Base-by-base conservation (phyloP, 2,329 filamentous ascomycete genomes). In the Penicillium sclerotigenum region DNA sequence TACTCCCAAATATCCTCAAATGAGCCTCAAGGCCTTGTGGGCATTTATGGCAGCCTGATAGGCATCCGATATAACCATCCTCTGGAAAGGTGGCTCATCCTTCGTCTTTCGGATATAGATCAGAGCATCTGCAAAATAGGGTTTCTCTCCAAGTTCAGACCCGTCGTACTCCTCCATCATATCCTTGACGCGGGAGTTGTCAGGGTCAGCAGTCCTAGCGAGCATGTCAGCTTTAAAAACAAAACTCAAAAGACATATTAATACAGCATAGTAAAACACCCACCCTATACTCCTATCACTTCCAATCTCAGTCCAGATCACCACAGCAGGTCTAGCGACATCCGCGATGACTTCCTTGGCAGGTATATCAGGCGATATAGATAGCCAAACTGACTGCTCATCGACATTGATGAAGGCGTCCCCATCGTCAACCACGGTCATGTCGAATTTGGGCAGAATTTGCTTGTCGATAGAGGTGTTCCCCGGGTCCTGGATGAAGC, bases 261-360 rank as follows among this genome's bases (percentile, higher is more conserved):
- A 9, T 18, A 1, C 14, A 7, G 14, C 4, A 0, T 11, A 24
- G 22, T 3, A 3, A 16, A 34, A 18, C 16, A 51, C 36, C 18
- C 40, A 48, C 34, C 29, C 2, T 28, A n/a, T 10, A 22, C 1
- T 14, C 57, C 13, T 51, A 29, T 45, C 42, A n/a, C 60, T 54
- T 11, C 52, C 26, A 2, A 68, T 59, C 0, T 46, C 59, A 48
- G 66, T 56, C 68, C 69, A 71, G 10, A 71, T 55, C 53, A 71
- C 64, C n/a, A 68, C 58, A 2, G 60, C 65, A 7, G 74, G 75
- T 42, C 68, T 70, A 40, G 72, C 68, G 46, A 73, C 61, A 59
- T 77, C 75, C n/a, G 71, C 68, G 34, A 77, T 62, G 24, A 76
- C 69, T 56, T 77, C 70, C 46, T 71, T 73, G 6, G 75, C 64